phyloP scores from a whole-genome alignment of 2,329 filamentous ascomycete species.

The Talaromyces sp. region DNA sequence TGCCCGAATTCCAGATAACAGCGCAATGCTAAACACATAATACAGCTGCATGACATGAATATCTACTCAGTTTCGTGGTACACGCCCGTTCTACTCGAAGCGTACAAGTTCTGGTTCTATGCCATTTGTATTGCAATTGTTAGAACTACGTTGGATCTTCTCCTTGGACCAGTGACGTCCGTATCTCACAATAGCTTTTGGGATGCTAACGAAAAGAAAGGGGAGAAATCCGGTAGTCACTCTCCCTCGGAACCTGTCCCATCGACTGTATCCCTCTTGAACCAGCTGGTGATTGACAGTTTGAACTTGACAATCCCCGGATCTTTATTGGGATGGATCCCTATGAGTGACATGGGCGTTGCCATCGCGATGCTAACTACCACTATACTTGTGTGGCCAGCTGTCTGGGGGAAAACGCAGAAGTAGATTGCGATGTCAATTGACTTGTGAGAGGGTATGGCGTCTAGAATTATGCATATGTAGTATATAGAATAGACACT shows the following conservation, averaged over 20 bases:
- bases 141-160: conserved; percentile 3
- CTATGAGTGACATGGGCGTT: conserved; percentile 5
- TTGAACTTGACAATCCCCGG: conserved; percentile 7
- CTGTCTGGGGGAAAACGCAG: conserved; percentile 3
- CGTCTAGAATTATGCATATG: not conserved
- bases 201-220: conserved; percentile 4
- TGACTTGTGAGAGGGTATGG: not conserved
- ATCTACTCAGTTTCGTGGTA: conserved; percentile 8
- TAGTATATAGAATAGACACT: not conserved
- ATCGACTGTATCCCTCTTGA: conserved; percentile 1
- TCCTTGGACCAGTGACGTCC: not conserved
- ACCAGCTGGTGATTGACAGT: conserved; percentile 3
- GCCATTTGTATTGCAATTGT: conserved; percentile 5
- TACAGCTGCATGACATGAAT: conserved; percentile 8
- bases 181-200: not conserved
- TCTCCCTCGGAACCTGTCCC: not conserved
- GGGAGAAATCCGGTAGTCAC: not conserved
- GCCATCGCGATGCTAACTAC: conserved; percentile 5
- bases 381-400: conserved; percentile 7
- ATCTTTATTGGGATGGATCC: conserved; percentile 6
- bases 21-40: not conserved
- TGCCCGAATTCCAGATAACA: not conserved
- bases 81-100: conserved; percentile 3
- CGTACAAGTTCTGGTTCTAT: conserved; percentile 10
- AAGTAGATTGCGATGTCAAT: conserved; percentile 1